Conservation (phyloP, 768 basidiomycete species). For the Symmetrospora coprosmae region DNA sequence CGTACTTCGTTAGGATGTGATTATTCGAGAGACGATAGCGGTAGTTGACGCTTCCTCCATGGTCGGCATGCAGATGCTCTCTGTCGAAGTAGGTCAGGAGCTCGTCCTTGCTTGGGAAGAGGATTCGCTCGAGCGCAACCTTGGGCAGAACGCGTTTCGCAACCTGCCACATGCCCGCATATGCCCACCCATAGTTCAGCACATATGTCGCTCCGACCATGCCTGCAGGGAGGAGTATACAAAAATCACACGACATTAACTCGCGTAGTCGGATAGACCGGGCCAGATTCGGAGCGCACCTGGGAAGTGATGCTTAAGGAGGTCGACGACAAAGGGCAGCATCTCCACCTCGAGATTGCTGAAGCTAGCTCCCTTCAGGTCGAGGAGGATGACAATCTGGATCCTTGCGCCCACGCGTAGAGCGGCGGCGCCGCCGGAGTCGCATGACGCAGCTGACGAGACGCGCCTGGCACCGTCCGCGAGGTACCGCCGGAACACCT, state of each 20-base stretch:
- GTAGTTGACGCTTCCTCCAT: slow-evolving; percentile 28
- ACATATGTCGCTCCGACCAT: slow-evolving; percentile 23
- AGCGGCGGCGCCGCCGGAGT: not conserved
- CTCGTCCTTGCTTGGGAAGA: slow-evolving; percentile 29
- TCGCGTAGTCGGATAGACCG: not conserved
- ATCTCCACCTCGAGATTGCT: slow-evolving; percentile 30
- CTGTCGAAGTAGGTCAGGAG: slow-evolving; percentile 31
- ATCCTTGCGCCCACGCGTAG: slow-evolving; percentile 11
- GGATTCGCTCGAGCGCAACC: slow-evolving; percentile 31
- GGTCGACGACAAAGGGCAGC: slow-evolving; percentile 31
- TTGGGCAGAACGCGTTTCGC: slow-evolving; percentile 31
- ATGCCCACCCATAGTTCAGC: slow-evolving; percentile 32
- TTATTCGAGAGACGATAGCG: slow-evolving; percentile 25
- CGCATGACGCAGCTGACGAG: not conserved
- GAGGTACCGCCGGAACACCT: slow-evolving; percentile 27
- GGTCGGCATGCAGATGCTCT: slow-evolving; percentile 28
- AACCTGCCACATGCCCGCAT: slow-evolving; percentile 32
- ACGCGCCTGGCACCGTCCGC: slow-evolving; percentile 21
- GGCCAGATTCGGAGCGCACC: slow-evolving; percentile 29
- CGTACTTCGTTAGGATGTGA: slow-evolving; percentile 26
- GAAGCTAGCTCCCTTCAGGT: slow-evolving; percentile 27
- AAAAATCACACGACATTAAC: not conserved
- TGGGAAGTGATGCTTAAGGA: slow-evolving; percentile 31
- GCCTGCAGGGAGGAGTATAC: not conserved
- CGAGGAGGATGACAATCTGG: slow-evolving; percentile 32